Conservation (phyloP, 371 early-diverging fungal species). For the Batkoa obscura region DNA sequence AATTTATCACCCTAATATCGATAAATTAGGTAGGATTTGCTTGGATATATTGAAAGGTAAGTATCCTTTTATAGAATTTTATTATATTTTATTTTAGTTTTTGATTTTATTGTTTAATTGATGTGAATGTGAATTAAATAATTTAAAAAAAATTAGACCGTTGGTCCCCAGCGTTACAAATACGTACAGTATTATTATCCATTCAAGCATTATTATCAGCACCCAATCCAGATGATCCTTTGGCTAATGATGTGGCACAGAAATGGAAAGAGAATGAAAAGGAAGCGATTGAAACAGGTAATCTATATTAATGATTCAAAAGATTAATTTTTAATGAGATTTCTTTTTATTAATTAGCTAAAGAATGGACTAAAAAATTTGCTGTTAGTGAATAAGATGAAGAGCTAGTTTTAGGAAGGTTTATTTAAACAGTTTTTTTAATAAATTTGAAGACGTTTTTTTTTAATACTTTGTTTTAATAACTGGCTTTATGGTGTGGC, state of each 20-base stretch:
- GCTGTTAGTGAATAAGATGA: too few species aligned
- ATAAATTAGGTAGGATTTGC: conserved; percentile 96
- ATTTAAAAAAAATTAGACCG: conserved; percentile 48
- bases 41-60: conserved; percentile 94
- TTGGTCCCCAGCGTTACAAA: conserved; percentile 98
- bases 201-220: conserved; percentile 98
- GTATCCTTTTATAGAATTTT: not conserved
- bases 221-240: conserved; percentile 95
- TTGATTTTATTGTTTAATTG: too few species aligned
- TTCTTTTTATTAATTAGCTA: not conserved
- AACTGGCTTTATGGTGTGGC: too few species aligned
- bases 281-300: conserved; percentile 79
- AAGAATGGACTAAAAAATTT: conserved; percentile 1
- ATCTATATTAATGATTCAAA: not conserved
- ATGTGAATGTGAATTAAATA: too few species aligned
- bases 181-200: conserved; percentile 92
- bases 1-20: conserved; percentile 99
- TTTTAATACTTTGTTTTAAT: too few species aligned
- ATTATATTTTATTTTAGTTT: not conserved
- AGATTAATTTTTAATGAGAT: not conserved
- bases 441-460: too few species aligned
- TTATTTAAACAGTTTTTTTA: too few species aligned
- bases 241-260: conserved; percentile 97
- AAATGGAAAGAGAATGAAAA: conserved; percentile 94
- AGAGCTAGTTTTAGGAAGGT: too few species aligned